These are phyloP conservation scores for Moesziomyces antarcticus DNA, from an alignment of 1,284 basidiomycete genomes.

Conservation along the genomic window DNA sequence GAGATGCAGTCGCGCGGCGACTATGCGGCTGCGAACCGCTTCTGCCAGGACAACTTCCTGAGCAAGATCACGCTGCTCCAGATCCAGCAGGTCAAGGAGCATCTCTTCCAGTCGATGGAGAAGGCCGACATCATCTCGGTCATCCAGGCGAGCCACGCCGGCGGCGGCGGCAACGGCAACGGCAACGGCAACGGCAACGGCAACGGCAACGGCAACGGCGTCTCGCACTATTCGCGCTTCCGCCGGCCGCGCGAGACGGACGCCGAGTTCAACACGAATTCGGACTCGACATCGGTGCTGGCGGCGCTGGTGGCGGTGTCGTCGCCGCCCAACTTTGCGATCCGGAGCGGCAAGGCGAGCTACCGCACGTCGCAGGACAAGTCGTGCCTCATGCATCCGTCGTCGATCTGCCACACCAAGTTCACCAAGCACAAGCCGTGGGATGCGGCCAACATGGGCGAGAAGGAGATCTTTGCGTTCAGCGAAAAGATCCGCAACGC, in stretches of 20 bases:
- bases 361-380: constrained; percentile 87
- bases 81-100: constrained; percentile 85
- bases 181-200: constrained; percentile 5
- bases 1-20: constrained; percentile 55
- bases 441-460: constrained; percentile 69
- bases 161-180: constrained; percentile 8
- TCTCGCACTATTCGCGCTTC: constrained; percentile 26
- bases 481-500: constrained; percentile 85
- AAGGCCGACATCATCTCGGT: constrained; percentile 71
- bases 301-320: constrained; percentile 87
- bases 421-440: constrained; percentile 71
- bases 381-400: constrained; percentile 84
- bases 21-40: constrained; percentile 75
- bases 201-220: constrained; percentile 3
- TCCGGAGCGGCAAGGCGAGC: constrained; percentile 78
- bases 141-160: constrained; percentile 38
- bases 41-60: constrained; percentile 88
- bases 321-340: constrained; percentile 91
- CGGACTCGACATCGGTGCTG: constrained; percentile 80
- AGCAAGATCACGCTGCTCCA: constrained; percentile 83
- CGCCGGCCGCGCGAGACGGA: constrained; percentile 67
- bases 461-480: constrained; percentile 84
- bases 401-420: constrained; percentile 85
- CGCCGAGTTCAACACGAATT: constrained; percentile 73
- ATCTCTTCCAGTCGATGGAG: constrained; percentile 82